Evolutionary conservation across 208 protist species (phyloP), one percentile per base, ranked within the genome.

Genomic region (Leishmania major): DNA sequence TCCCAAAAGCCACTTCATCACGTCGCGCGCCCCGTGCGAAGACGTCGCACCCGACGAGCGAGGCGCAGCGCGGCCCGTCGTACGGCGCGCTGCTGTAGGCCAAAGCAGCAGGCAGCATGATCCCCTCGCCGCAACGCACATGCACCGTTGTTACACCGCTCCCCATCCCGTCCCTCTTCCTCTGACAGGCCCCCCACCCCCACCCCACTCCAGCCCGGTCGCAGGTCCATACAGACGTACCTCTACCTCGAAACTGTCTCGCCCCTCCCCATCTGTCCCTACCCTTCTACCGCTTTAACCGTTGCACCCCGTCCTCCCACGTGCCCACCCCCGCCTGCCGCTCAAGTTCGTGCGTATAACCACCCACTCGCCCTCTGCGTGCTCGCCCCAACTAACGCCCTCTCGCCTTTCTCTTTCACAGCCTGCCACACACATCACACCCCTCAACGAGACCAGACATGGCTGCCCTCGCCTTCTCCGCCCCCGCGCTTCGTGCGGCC

Each of bases 281-380:
- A 55, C 51, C n/a, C 47, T 22, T 62, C 47, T 64, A 62, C 37
- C 55, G 3, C 47, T 62, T 62, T 62, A 2, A 43, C 49, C 55
- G 31, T 19, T 77, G 49, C 73, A 35, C 43, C 70, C 28, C 37
- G 43, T 75, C 70, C 17, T 55, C 55, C 37, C 28, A 40, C 49
- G 13, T 4, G 45, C 55, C 43, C 47, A 53, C 47, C 43, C 69
- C 60, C 73, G 25, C n/a, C 37, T 11, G 62, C 45, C 25, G 31
- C 76, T 53, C 43, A 79, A 72, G 47, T 17, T 73, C 22, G 67
- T 51, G 22, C 67, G 67, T n/a, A 37, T 73, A n/a, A 19, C 43
- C 40, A 49, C 43, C 67, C 43, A 40, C 67, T n/a, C 8, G 13
- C 40, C 67, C 15, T 49, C 67, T 49, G 25, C 67, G 67, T 15